These are phyloP conservation scores for Silene uniflora DNA, from an alignment of 148 eudicot genomes.

Conservation along the genomic window DNA sequence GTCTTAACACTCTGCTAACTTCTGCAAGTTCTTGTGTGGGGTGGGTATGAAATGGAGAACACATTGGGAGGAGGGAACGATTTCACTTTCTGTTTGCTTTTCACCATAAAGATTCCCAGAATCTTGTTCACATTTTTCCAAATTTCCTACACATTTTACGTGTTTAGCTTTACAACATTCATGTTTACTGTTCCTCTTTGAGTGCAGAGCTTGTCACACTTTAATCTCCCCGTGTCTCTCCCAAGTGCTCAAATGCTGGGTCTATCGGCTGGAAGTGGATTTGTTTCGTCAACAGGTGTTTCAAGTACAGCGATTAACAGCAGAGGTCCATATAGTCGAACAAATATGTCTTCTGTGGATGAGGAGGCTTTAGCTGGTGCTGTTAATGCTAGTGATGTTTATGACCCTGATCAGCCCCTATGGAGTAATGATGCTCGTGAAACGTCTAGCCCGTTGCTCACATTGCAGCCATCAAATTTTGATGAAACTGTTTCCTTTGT, in stretches of 20 bases:
- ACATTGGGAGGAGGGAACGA: neutral
- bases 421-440: constrained; percentile 64
- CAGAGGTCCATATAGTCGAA: constrained; percentile 44
- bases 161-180: neutral
- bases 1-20: no score
- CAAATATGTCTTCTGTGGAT: constrained; percentile 40
- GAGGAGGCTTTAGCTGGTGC: constrained; percentile 41
- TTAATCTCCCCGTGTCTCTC: constrained; percentile 89
- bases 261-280: constrained; percentile 49
- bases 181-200: constrained; percentile 10
- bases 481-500: constrained; percentile 45
- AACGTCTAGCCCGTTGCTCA: constrained; percentile 44
- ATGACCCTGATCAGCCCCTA: constrained; percentile 96
- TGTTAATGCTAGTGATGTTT: constrained; percentile 53
- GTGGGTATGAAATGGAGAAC: neutral
- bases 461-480: constrained; percentile 39
- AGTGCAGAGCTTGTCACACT: constrained; percentile 91
- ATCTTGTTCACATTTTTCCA: neutral
- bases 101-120: neutral
- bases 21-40: no score
- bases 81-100: neutral
- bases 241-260: constrained; percentile 65
- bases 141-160: neutral
- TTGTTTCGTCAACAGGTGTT: constrained; percentile 47
- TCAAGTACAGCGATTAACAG: constrained; percentile 43